Base-by-base conservation (phyloP, 2,329 filamentous ascomycete genomes). In the Diaporthe ampelina region DNA sequence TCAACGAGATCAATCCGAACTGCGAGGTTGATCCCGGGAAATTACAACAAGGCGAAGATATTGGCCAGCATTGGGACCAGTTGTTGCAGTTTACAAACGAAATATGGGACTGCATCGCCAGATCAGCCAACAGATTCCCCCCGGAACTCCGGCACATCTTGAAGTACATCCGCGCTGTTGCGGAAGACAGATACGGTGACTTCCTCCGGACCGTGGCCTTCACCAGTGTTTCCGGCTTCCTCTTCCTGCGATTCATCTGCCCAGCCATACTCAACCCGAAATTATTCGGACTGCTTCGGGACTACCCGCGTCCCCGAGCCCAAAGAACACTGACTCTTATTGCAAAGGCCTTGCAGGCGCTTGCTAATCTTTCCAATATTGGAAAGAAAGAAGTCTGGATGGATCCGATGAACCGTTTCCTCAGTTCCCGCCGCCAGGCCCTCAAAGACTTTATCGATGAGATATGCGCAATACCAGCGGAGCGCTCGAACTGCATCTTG, bases 311-410 rank as follows among this genome's bases (percentile, higher is more conserved):
- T 67, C 91, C 92, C 35, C 92, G 92, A 70, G 94, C 95, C 15
- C 94, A 97, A 81, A 91, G 96, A 56, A 97, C 95, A 0, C 88
- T 98, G 70, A 98, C 96, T 0, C 88, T 98, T 67, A 95, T 98
- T 75, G 95, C 96, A 32, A 98, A 98, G 83, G 94, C 94, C 1
- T 86, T 98, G 11, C 95, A 98, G 83, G 95, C 95, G 21, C 88
- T 98, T 74, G 95, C 95, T 24, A 98, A 98, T 81, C 89, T 98
- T 84, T 94, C 94, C 2, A 95, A 91, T 0, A 98, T 98, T 81
- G 96, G 96, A 54, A 95, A 94, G 80, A 97, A 98, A 81, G 96
- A 98, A 83, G 92, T 93, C n/a, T 98, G 95, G 95, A 98, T 98
- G 95, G 95, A 98, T 84, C 95, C 95, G 0, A 98, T 98, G 96